Conservation (phyloP, 352 stramenopile genomes). For the Phytophthora kernoviae region DNA sequence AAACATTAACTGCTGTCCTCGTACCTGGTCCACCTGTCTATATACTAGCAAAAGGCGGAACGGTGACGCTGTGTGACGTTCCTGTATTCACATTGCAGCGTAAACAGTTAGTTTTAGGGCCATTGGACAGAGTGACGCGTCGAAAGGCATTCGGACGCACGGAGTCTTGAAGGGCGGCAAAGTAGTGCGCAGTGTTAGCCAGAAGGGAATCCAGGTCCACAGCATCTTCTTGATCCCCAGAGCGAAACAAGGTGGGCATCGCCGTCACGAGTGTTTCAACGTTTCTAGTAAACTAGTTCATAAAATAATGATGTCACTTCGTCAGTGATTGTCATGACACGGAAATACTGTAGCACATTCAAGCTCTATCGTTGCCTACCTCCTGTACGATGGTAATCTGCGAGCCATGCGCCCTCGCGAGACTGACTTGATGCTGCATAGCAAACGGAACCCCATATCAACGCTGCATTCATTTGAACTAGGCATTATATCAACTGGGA, state of each 20-base stretch:
- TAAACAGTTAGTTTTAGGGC: not conserved
- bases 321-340: not conserved
- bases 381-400: slow-evolving; percentile 39
- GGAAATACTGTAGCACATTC: not conserved
- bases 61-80: slow-evolving; percentile 16
- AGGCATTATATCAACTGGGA: no score
- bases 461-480: no score
- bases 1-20: not conserved
- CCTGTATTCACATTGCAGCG: slow-evolving; percentile 13
- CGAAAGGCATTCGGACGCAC: slow-evolving; percentile 10
- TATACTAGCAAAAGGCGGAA: slow-evolving; percentile 41
- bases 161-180: slow-evolving; percentile 29
- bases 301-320: slow-evolving; percentile 2
- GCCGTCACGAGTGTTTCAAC: slow-evolving; percentile 23
- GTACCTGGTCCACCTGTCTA: slow-evolving; percentile 39
- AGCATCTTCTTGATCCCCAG: slow-evolving; percentile 7
- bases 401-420: slow-evolving; percentile 30
- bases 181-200: slow-evolving; percentile 34
- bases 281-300: slow-evolving; percentile 46
- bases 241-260: slow-evolving; percentile 20
- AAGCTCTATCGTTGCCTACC: slow-evolving; percentile 17
- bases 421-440: slow-evolving; percentile 47
- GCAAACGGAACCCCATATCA: not conserved
- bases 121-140: not conserved
- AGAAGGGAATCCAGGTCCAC: slow-evolving; percentile 44